These are phyloP conservation scores for Gaeumannomyces sp. DNA, from an alignment of 2,329 filamentous ascomycete species.

Conservation along the genomic window DNA sequence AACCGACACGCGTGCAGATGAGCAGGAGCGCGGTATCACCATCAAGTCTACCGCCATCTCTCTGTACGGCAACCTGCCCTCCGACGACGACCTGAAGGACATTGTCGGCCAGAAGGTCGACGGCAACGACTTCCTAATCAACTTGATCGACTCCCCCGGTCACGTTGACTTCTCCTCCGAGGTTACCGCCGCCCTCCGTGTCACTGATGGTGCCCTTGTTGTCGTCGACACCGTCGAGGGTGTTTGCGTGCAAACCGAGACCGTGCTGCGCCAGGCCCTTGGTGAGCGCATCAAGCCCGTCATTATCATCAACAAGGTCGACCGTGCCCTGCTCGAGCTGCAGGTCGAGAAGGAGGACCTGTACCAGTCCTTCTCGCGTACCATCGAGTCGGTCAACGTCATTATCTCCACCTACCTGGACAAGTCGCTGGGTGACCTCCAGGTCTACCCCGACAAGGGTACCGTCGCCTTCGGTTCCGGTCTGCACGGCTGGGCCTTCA, in stretches of 20 bases:
- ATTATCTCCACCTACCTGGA: slow-evolving; percentile 99
- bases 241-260: slow-evolving; percentile 99
- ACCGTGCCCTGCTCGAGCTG: slow-evolving; percentile 97
- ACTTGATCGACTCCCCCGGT: slow-evolving; percentile 99
- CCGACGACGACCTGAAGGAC: slow-evolving; percentile 88
- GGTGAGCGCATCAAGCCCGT: slow-evolving; percentile 99
- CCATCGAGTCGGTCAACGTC: slow-evolving; percentile 99
- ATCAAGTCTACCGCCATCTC: slow-evolving; percentile 99
- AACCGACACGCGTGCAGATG: slow-evolving; percentile 94
- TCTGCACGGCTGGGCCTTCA: slow-evolving; percentile 99
- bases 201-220: slow-evolving; percentile 98
- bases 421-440: slow-evolving; percentile 93
- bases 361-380: slow-evolving; percentile 99
- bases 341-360: slow-evolving; percentile 98
- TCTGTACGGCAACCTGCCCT: slow-evolving; percentile 78
- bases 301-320: slow-evolving; percentile 99
- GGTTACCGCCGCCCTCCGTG: slow-evolving; percentile 98
- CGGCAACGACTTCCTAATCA: slow-evolving; percentile 98
- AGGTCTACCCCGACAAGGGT: slow-evolving; percentile 96
- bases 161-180: slow-evolving; percentile 99
- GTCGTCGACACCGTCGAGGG: slow-evolving; percentile 99
- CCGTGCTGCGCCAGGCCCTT: slow-evolving; percentile 96
- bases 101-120: slow-evolving; percentile 81
- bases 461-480: slow-evolving; percentile 98
- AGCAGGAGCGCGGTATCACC: slow-evolving; percentile 99